Conservation (phyloP, 306 rosid genomes). For the Corylus avellana region DNA sequence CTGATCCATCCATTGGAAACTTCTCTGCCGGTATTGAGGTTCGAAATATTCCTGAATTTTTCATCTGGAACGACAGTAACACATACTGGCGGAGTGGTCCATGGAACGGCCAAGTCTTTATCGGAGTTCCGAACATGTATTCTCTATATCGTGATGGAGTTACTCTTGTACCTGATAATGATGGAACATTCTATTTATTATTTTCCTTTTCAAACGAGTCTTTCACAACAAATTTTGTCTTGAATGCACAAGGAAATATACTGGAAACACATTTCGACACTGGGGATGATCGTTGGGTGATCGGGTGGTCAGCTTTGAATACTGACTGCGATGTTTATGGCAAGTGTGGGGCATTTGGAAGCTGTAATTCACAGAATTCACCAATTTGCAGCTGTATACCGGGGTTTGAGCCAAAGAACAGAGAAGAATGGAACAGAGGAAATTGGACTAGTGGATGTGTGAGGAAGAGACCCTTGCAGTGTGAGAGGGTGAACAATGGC, state of each 20-base stretch:
- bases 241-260: constrained; percentile 12
- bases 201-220: background rate
- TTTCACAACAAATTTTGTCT: background rate
- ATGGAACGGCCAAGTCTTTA: constrained; percentile 2
- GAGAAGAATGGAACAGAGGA: too few relatives aligned
- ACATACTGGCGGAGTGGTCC: too few relatives aligned
- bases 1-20: constrained; percentile 26
- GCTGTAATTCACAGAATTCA: too few relatives aligned
- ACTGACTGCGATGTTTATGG: constrained; percentile 39
- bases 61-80: too few relatives aligned
- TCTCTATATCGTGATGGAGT: constrained; percentile 15
- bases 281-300: background rate
- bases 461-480: too few relatives aligned
- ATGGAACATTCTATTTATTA: background rate
- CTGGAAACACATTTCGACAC: background rate
- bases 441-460: too few relatives aligned
- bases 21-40: too few relatives aligned
- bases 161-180: background rate
- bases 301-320: background rate
- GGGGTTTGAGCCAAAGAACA: too few relatives aligned
- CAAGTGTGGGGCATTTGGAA: constrained; percentile 9
- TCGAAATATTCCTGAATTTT: too few relatives aligned
- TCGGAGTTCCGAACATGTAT: constrained; percentile 16
- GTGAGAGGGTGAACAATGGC: too few relatives aligned
- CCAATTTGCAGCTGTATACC: too few relatives aligned